phyloP scores from a whole-genome alignment of 805 yeast species.

The Candida insectorum region DNA sequence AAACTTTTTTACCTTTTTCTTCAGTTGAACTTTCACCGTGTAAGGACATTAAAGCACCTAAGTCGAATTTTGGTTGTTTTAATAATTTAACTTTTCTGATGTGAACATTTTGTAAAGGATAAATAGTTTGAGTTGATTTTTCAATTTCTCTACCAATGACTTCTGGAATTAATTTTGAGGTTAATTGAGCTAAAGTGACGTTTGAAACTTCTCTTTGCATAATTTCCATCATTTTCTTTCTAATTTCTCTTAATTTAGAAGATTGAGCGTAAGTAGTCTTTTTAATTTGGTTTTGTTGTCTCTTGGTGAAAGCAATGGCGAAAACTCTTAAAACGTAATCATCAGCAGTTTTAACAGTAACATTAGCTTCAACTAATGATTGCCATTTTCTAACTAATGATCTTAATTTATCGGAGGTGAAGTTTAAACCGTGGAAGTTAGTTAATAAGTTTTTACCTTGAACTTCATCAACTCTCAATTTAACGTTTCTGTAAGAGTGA shows the following conservation, averaged over 20 bases:
- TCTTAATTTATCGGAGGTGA: conserved; percentile 96
- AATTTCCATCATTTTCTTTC: conserved; percentile 95
- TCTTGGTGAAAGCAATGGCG: conserved; percentile 98
- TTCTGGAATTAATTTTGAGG: conserved; percentile 97
- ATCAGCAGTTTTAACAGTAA: conserved; percentile 96
- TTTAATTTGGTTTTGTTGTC: conserved; percentile 94
- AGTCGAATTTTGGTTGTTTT: conserved; percentile 98
- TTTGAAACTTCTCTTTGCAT: conserved; percentile 94
- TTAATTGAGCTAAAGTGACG: conserved; percentile 94
- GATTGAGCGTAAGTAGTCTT: conserved; percentile 98
- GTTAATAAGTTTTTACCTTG: conserved; percentile 98
- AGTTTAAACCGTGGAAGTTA: conserved; percentile 99
- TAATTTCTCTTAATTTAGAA: conserved; percentile 93
- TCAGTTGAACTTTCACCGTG: conserved; percentile 91
- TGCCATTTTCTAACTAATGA: conserved; percentile 99
- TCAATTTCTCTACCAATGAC: conserved; percentile 98
- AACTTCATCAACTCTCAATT: conserved; percentile 97
- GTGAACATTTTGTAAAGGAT: conserved; percentile 98
- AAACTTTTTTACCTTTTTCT: conserved; percentile 98
- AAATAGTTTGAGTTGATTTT: conserved; percentile 91
- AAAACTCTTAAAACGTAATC: conserved; percentile 95
- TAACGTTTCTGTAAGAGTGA: conserved; percentile 96
- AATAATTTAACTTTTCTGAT: conserved; percentile 98
- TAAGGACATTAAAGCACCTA: conserved; percentile 91
- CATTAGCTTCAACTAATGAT: conserved; percentile 96